A percentile compares a stretch with the other conserved stretches of the same genome.
These are phyloP conservation scores for Zychaea mexicana DNA, from an alignment of 371 early-diverging fungal genomes.

Conservation along the genomic window DNA sequence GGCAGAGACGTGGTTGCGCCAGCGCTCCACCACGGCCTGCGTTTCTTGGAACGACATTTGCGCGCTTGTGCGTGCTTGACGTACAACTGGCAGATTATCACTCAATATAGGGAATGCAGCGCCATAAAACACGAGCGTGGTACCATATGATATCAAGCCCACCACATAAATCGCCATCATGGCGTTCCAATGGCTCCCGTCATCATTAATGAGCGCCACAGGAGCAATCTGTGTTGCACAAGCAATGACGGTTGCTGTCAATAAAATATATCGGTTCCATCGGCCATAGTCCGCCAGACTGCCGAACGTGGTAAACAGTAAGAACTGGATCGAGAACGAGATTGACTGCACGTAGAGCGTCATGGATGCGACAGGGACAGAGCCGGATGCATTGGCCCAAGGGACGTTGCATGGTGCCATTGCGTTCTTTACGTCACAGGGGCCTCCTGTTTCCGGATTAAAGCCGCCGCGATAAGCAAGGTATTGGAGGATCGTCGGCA, in stretches of 20 bases:
- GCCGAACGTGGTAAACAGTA: slow-evolving; percentile 50
- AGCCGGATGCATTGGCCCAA: slow-evolving; percentile 25
- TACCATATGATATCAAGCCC: slow-evolving; percentile 46
- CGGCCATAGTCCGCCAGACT: slow-evolving; percentile 50
- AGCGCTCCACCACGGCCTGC: slow-evolving; percentile 26
- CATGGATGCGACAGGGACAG: slow-evolving; percentile 47
- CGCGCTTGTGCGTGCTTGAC: slow-evolving; percentile 40
- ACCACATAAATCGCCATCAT: slow-evolving; percentile 49
- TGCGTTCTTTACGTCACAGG: slow-evolving; percentile 35
- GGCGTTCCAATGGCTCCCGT: slow-evolving; percentile 45
- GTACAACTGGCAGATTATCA: slow-evolving; percentile 50
- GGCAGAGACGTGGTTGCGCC: slow-evolving; percentile 57
- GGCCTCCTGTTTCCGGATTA: slow-evolving; percentile 26
- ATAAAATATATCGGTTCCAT: slow-evolving; percentile 45
- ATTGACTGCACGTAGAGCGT: slow-evolving; percentile 52
- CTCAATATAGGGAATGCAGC: slow-evolving; percentile 53
- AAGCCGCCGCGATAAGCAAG: slow-evolving; percentile 46
- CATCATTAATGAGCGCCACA: slow-evolving; percentile 36
- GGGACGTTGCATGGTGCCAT: slow-evolving; percentile 33
- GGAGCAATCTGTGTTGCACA: slow-evolving; percentile 49
- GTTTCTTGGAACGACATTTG: slow-evolving; percentile 27
- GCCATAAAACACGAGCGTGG: slow-evolving; percentile 50
- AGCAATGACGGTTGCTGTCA: slow-evolving; percentile 40
- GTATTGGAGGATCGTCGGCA: slow-evolving; percentile 48
- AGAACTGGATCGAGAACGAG: slow-evolving; percentile 46